Conservation (phyloP, 2,329 filamentous ascomycete genomes). For the Xylariaceae sp. region DNA sequence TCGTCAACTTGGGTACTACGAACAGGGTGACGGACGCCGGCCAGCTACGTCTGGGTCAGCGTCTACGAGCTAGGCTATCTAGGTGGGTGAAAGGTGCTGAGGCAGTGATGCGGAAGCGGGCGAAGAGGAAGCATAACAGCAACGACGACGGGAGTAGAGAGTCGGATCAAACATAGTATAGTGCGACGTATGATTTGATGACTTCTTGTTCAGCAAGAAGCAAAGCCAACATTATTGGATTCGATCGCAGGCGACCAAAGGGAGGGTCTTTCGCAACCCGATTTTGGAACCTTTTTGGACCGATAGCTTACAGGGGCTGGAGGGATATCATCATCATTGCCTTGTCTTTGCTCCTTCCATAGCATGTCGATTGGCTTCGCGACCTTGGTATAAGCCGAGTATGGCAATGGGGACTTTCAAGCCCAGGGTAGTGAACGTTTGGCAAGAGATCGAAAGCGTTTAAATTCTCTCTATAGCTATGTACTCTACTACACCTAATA, state of each 20-base stretch:
- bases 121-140: constrained; percentile 14
- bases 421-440: constrained; percentile 27
- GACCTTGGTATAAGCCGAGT: constrained; percentile 27
- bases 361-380: constrained; percentile 21
- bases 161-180: constrained; percentile 7
- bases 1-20: constrained; percentile 1
- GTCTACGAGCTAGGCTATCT: constrained; percentile 23
- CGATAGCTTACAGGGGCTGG: constrained; percentile 13
- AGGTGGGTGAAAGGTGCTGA: constrained; percentile 27
- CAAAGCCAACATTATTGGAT: constrained; percentile 25
- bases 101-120: constrained; percentile 18
- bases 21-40: constrained; percentile 6
- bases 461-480: constrained; percentile 19
- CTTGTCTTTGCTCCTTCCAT: constrained; percentile 20
- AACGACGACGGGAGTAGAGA: constrained; percentile 2
- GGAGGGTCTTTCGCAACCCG: constrained; percentile 15
- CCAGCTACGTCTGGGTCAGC: constrained; percentile 17
- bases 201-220: constrained; percentile 12
- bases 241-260: constrained; percentile 18
- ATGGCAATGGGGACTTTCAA: constrained; percentile 19
- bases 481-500: constrained; percentile 19
- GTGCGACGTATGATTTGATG: constrained; percentile 9
- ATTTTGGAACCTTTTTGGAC: constrained; percentile 27
- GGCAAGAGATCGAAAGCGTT: constrained; percentile 19
- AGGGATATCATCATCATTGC: constrained; percentile 16